Base-by-base conservation (phyloP, 805 yeast species). In the Osmozyma mogii region DNA sequence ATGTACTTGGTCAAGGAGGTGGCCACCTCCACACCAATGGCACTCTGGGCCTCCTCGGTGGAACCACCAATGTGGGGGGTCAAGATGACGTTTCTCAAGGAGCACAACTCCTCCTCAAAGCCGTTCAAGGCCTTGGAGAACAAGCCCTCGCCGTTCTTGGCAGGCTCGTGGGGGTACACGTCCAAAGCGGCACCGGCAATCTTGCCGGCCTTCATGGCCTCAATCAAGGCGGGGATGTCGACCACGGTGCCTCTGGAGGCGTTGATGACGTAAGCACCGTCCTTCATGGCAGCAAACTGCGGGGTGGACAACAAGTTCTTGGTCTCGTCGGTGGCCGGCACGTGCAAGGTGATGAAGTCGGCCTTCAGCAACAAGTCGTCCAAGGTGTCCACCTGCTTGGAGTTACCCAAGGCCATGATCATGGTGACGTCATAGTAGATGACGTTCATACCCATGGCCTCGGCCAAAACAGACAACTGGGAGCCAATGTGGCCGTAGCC, bases 1-100 rank as follows among this genome's bases (percentile, higher is more conserved):
- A 92, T 82, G 68, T 87, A 92, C 55, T 84, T 84, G 42, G 88
- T 70, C 50, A 92, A 70, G 22, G 95, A 78, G 26, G 81, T 69
- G 37, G 80, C 84, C 38, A 92, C 98, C 67, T 92, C 98, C 37
- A 89, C 68, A 65, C 98, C 98, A 52, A 92, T 92, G 23, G 97
- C 95, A 33, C 84, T 72, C 71, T 92, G 98, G 22, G 98, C 98
- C 69, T 92, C 98, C 62, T 89, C 97, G 27, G 98, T 92, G 29
- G 96, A 87, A 44, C 98, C 98, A 64, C 98, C 98, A 47, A 92
- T 92, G 56, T 92, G 98, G 19, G 98, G 98, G 32, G 97, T 80
- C 50, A 92, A 71, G 43, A 92, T 87, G 38, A 89, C 76, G 62
- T 92, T 92, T 64, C 88, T 77, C 55, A 87, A 71, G 8, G 82